Evolutionary conservation across 2,329 filamentous ascomycete species (phyloP).

Genomic region (Zasmidium cellare): DNA sequence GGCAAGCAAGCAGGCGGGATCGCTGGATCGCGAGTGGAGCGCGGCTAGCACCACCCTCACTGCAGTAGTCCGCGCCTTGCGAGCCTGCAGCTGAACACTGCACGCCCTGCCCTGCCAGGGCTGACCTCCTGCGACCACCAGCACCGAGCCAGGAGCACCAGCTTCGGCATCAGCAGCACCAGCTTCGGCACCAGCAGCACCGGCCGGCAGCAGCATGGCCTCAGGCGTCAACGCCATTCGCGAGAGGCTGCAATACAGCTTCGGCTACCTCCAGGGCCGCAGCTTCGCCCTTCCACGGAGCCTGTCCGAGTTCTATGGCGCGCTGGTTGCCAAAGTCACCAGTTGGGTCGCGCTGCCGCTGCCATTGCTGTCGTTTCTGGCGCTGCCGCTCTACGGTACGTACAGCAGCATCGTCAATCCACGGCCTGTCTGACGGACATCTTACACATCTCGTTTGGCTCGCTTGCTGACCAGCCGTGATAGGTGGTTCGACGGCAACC

Average conservation of each 20-base stretch:
- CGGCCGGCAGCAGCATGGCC: neutral
- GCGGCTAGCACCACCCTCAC: neutral
- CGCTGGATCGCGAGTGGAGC: neutral
- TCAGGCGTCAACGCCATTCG: conserved; percentile 22
- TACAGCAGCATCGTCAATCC: neutral
- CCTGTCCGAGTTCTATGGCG: conserved; percentile 24
- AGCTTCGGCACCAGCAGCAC: too few species aligned
- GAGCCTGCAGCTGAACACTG: neutral
- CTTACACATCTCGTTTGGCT: neutral
- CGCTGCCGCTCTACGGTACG: conserved; percentile 58
- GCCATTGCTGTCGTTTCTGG: conserved; percentile 61
- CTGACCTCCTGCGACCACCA: neutral
- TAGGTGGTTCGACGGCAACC: conserved; percentile 72
- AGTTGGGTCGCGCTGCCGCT: conserved; percentile 36
- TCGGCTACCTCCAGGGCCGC: conserved; percentile 35
- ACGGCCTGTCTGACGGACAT: neutral
- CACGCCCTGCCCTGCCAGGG: neutral
- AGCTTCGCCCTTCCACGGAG: conserved; percentile 24
- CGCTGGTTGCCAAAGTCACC: conserved; percentile 28
- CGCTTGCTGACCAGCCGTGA: neutral
- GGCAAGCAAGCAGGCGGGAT: too few species aligned
- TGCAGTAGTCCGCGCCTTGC: too few species aligned
- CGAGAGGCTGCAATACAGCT: conserved; percentile 27
- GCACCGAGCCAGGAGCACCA: too few species aligned
- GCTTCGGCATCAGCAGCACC: too few species aligned